Evolutionary conservation across 345 rosid genomes (phyloP).

Genomic region (Raphanus raphanistrum): DNA sequence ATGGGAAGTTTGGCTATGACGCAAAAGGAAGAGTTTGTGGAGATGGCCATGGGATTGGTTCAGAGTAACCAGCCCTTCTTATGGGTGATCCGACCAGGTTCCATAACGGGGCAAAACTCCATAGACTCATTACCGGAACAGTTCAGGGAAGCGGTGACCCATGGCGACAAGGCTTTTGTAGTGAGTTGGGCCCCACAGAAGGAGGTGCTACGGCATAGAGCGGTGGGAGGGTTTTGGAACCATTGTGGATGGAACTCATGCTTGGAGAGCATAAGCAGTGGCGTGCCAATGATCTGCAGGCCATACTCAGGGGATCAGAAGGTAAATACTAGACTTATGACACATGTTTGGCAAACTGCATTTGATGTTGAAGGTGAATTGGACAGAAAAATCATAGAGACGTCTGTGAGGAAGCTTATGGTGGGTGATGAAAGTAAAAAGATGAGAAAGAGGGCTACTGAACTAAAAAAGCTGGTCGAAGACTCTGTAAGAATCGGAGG

Average conservation of each 20-base stretch:
- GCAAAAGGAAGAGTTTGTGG: slow-evolving; percentile 21
- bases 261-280: slow-evolving; percentile 31
- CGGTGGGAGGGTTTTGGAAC: slow-evolving; percentile 47
- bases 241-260: slow-evolving; percentile 39
- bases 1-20: slow-evolving; percentile 36
- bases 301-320: slow-evolving; percentile 41
- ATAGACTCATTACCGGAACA: slow-evolving; percentile 19
- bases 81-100: slow-evolving; percentile 44
- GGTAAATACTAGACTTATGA: slow-evolving; percentile 42
- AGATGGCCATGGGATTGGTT: slow-evolving; percentile 44
- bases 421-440: slow-evolving; percentile 42
- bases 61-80: slow-evolving; percentile 41
- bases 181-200: slow-evolving; percentile 55
- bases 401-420: slow-evolving; percentile 41
- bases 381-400: slow-evolving; percentile 36
- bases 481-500: slow-evolving; percentile 25
- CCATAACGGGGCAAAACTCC: slow-evolving; percentile 7
- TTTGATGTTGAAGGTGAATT: slow-evolving; percentile 43
- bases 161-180: slow-evolving; percentile 41
- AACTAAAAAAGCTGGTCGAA: slow-evolving; percentile 30
- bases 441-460: slow-evolving; percentile 40
- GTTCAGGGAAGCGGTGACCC: slow-evolving; percentile 24
- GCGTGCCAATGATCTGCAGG: slow-evolving; percentile 48
- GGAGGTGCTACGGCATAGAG: slow-evolving; percentile 41
- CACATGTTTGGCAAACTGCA: slow-evolving; percentile 39